Percentiles rank a stretch among this genome's conserved stretches.
Evolutionary conservation across 352 stramenopile species (phyloP).

Genomic region (Phytophthora crassamura): DNA sequence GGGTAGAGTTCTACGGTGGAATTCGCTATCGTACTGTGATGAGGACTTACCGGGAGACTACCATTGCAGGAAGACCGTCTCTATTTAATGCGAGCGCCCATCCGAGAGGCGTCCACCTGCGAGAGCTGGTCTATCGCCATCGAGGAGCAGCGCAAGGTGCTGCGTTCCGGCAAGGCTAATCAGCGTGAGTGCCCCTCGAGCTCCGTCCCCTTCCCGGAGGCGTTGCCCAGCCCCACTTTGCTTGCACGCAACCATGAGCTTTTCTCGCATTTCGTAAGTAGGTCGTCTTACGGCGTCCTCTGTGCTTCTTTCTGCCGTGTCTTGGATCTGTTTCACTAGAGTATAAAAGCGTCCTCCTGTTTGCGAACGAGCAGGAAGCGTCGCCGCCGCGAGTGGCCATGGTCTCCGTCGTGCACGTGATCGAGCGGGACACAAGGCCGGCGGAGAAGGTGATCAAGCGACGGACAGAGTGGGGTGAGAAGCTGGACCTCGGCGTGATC

Average conservation of each 20-base stretch:
- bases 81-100: conserved; percentile 78
- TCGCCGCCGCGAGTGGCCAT: conserved; percentile 75
- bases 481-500: conserved; percentile 78
- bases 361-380: conserved; percentile 73
- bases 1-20: no score
- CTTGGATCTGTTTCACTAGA: conserved; percentile 47
- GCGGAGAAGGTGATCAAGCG: conserved; percentile 77
- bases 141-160: conserved; percentile 81
- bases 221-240: conserved; percentile 71
- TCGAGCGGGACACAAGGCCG: conserved; percentile 64
- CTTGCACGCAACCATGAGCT: conserved; percentile 80
- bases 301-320: conserved; percentile 28
- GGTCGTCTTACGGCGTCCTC: conserved; percentile 36
- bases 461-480: conserved; percentile 71
- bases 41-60: background rate
- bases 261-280: conserved; percentile 85
- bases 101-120: conserved; percentile 78
- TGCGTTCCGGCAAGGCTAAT: conserved; percentile 55
- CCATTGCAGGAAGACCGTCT: conserved; percentile 57
- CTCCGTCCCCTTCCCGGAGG: conserved; percentile 39
- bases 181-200: conserved; percentile 56
- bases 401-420: conserved; percentile 75
- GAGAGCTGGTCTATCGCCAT: conserved; percentile 88
- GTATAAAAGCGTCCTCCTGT: conserved; percentile 76
- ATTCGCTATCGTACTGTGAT: background rate